Base-by-base conservation (phyloP, 2,329 filamentous ascomycete species). In the Hypoxylon sp. region DNA sequence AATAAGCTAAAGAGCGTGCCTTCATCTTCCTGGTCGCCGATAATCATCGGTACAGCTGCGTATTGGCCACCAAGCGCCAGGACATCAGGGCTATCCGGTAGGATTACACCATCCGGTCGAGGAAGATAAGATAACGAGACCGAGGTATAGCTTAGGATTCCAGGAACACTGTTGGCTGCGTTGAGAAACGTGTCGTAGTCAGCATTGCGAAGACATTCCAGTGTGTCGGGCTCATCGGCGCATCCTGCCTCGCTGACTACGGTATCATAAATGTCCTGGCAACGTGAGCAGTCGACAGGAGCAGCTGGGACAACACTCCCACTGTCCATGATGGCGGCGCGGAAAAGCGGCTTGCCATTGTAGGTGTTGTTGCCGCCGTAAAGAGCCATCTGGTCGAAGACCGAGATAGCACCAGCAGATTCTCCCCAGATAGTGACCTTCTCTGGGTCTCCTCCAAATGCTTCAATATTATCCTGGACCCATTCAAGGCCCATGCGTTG, bases 371-470 rank as follows among this genome's bases (percentile, higher is more conserved):
- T 76, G 5, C 90, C 89, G 23, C 83, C 80, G 60, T 89, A 91
- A 7, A 92, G 74, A 1, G 83, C 74, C 81, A 91, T 90, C 61
- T 93, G 90, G 63, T 91, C 82, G 37, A 88, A 80, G 1, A 90
- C 87, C 0, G 87, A 91, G 55, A 91, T 90, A 9, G 83, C 74
- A 0, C 87, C 86, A 0, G 87, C 86, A 2, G 80, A 85, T 66
- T 92, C 85, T 17, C 89, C 89, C 86, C 86, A 91, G 51, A 93
- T 86, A 0, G 88, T 92, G 4, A 92, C 88, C 67, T 88, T 88
- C n/a, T 77, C 75, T 0, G 88, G 86, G 66, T 93, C 89, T 9
- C 90, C 90, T 7, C 90, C 90, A 65, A 94, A 95, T 0, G 82
- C 77, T 1, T 74, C 83, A 48, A 93, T 90, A 59, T 92, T 90